Percentiles rank a stretch among this genome's conserved stretches.
Conservation (phyloP, 2,329 filamentous ascomycete genomes). For the Ustulina deusta region DNA sequence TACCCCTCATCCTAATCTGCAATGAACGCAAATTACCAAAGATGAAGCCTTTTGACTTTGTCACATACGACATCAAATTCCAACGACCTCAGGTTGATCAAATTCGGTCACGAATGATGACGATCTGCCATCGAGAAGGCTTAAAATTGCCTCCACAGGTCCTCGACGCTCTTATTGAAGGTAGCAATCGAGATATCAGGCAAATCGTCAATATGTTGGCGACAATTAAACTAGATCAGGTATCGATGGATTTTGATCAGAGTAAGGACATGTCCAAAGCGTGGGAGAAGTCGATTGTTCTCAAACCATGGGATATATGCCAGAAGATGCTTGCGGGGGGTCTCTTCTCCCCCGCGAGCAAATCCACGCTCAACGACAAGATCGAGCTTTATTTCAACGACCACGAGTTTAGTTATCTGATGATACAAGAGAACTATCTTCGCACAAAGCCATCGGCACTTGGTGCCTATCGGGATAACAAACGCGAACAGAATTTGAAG, state of each 20-base stretch:
- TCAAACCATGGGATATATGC: constrained; percentile 99
- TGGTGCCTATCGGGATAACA: constrained; percentile 67
- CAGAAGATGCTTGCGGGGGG: constrained; percentile 90
- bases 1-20: constrained; percentile 97
- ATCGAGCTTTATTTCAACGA: constrained; percentile 99
- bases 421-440: constrained; percentile 99
- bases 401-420: constrained; percentile 95
- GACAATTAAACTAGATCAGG: constrained; percentile 88
- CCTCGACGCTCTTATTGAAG: constrained; percentile 93
- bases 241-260: constrained; percentile 83
- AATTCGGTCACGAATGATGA: constrained; percentile 91
- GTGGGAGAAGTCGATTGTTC: constrained; percentile 96
- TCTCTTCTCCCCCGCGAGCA: constrained; percentile 86
- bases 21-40: constrained; percentile 93
- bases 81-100: constrained; percentile 89
- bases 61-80: constrained; percentile 87
- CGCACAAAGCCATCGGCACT: constrained; percentile 79
- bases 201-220: constrained; percentile 99
- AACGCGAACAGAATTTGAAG: constrained; percentile 80
- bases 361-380: constrained; percentile 93
- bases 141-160: constrained; percentile 86
- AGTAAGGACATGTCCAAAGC: constrained; percentile 95
- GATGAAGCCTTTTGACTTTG: constrained; percentile 97
- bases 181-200: constrained; percentile 93
- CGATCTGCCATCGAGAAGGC: constrained; percentile 92